Conservation (phyloP, 1,284 basidiomycete genomes). For the Marasmius fiardii region DNA sequence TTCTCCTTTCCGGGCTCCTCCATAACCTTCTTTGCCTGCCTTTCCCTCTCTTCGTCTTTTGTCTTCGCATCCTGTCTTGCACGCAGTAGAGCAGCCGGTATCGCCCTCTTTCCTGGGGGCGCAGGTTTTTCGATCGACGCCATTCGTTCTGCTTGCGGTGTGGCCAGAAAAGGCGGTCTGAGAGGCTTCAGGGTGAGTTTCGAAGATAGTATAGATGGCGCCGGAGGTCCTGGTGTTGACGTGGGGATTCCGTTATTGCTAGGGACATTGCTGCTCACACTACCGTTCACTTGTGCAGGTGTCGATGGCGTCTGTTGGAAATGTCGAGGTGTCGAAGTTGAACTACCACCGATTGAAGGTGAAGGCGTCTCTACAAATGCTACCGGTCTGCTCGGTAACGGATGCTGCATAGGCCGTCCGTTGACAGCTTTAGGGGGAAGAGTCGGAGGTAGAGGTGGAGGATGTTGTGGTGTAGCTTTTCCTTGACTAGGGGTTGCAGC, state of each 20-base stretch:
- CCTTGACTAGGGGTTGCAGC: neutral
- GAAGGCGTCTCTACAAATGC: neutral
- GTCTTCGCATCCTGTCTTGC: neutral
- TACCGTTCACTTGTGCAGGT: neutral
- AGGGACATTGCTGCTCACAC: neutral
- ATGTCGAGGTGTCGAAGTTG: neutral
- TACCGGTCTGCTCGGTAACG: constrained; percentile 13
- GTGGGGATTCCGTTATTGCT: too few species aligned
- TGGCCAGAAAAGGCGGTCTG: neutral
- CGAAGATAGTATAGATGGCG: neutral
- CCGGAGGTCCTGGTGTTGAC: too few species aligned
- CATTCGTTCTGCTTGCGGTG: neutral
- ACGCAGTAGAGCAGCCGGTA: neutral
- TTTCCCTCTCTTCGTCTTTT: constrained; percentile 1
- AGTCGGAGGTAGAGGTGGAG: neutral
- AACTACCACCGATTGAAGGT: neutral
- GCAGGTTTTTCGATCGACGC: neutral
- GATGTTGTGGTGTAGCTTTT: neutral
- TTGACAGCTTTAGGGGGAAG: neutral
- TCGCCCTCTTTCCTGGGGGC: neutral
- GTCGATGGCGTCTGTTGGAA: neutral
- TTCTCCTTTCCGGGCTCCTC: neutral
- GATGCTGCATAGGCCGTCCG: constrained; percentile 9
- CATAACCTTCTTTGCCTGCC: constrained; percentile 6
- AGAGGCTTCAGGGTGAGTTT: neutral